Conservation (phyloP, 306 rosid species). For the Quercus wislizeni region DNA sequence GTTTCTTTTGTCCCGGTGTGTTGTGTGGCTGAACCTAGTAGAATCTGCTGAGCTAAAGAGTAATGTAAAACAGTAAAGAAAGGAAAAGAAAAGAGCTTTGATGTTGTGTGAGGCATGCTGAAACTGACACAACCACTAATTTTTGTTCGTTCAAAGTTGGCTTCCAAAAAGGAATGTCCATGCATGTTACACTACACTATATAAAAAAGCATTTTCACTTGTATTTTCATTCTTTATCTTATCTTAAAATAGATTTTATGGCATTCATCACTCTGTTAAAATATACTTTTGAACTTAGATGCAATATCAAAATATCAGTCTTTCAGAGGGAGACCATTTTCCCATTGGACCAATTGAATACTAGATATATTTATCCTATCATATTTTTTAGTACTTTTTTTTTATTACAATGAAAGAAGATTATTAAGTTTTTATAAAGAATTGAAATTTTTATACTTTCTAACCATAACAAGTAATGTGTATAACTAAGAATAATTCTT, state of each 20-base stretch:
- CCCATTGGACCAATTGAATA: not conserved
- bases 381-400: not conserved
- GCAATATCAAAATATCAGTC: not conserved
- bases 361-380: not conserved
- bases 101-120: constrained; percentile 55
- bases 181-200: constrained; percentile 1
- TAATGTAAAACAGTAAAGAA: constrained; percentile 13
- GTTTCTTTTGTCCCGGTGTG: constrained; percentile 21
- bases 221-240: constrained; percentile 17
- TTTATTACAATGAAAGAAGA: no score
- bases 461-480: accelerated
- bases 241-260: not conserved
- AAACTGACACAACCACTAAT: constrained; percentile 70
- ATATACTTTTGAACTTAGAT: not conserved
- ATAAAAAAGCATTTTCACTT: constrained; percentile 24
- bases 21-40: constrained; percentile 2
- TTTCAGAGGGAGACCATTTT: not conserved
- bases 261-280: not conserved
- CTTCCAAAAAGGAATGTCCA: constrained; percentile 36
- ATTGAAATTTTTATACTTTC: no score
- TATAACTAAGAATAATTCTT: not conserved
- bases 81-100: constrained; percentile 23
- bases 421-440: no score
- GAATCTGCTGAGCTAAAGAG: constrained; percentile 44
- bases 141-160: constrained; percentile 48